These are phyloP conservation scores for Chalciporus chontae DNA, from an alignment of 768 basidiomycete genomes.

Conservation along the genomic window DNA sequence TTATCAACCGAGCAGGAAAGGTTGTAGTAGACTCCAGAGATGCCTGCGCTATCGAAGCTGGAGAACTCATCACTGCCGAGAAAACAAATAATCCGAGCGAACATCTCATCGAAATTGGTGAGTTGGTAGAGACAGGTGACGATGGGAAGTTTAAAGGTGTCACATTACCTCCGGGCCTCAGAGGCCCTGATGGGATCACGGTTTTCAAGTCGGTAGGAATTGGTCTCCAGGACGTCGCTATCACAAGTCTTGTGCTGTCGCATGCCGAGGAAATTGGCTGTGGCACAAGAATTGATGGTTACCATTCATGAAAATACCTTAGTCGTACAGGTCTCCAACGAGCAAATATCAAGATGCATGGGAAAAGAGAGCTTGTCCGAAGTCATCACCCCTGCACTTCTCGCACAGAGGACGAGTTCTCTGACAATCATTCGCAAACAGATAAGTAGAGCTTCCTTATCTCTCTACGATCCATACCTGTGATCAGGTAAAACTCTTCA, in stretches of 20 bases:
- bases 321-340: neutral
- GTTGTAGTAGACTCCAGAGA: constrained; percentile 73
- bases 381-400: no score
- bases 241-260: constrained; percentile 64
- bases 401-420: no score
- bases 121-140: constrained; percentile 38
- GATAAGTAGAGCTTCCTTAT: no score
- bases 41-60: constrained; percentile 75
- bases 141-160: constrained; percentile 11
- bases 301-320: constrained; percentile 32
- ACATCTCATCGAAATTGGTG: constrained; percentile 66
- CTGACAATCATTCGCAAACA: no score
- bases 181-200: constrained; percentile 48
- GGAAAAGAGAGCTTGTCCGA: no score
- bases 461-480: no score
- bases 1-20: constrained; percentile 52
- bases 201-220: constrained; percentile 89
- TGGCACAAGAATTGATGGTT: constrained; percentile 48
- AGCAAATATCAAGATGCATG: neutral
- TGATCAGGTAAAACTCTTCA: no score
- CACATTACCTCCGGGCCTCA: constrained; percentile 10
- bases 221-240: constrained; percentile 84
- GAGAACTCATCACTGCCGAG: constrained; percentile 62
- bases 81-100: constrained; percentile 38
- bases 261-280: constrained; percentile 52